Conservation (phyloP, 768 basidiomycete species). For the Calocybe indica region DNA sequence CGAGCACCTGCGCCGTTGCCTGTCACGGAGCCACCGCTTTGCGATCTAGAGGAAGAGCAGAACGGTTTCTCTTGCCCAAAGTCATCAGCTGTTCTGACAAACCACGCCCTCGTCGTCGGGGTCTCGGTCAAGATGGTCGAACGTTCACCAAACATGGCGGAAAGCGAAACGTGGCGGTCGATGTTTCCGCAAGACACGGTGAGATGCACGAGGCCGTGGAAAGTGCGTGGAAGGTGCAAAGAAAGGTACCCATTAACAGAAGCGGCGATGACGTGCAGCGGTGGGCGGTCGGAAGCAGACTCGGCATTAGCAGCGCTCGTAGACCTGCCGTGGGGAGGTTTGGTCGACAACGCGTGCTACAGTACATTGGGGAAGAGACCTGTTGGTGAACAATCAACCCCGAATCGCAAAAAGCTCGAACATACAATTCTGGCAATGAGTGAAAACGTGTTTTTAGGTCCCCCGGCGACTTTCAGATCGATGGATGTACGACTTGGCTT, state of each 20-base stretch:
- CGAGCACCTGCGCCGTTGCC: slow-evolving; percentile 7
- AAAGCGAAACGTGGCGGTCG: slow-evolving; percentile 28
- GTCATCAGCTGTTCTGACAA: slow-evolving; percentile 10
- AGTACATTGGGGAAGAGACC: not conserved
- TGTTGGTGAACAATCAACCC: not conserved
- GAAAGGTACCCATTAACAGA: slow-evolving; percentile 23
- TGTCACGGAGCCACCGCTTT: too few species aligned
- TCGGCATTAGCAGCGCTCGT: slow-evolving; percentile 21
- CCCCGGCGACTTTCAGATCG: slow-evolving; percentile 23
- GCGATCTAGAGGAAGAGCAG: too few species aligned
- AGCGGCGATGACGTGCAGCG: slow-evolving; percentile 24
- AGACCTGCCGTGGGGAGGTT: too few species aligned
- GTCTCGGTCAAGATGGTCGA: slow-evolving; percentile 30
- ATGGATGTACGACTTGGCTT: slow-evolving; percentile 18
- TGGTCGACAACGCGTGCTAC: not conserved
- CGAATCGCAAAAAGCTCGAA: not conserved
- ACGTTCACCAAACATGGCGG: slow-evolving; percentile 17
- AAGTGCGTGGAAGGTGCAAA: slow-evolving; percentile 35
- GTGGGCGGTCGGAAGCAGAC: slow-evolving; percentile 25
- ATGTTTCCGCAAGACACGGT: slow-evolving; percentile 30
- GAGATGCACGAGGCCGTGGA: slow-evolving; percentile 33
- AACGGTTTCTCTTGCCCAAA: too few species aligned
- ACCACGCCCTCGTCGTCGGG: slow-evolving; percentile 23
- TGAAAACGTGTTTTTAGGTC: slow-evolving; percentile 20
- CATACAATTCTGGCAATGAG: slow-evolving; percentile 34